Base-by-base conservation (phyloP, 139 green algal species). In the Zygnema cylindricum region DNA sequence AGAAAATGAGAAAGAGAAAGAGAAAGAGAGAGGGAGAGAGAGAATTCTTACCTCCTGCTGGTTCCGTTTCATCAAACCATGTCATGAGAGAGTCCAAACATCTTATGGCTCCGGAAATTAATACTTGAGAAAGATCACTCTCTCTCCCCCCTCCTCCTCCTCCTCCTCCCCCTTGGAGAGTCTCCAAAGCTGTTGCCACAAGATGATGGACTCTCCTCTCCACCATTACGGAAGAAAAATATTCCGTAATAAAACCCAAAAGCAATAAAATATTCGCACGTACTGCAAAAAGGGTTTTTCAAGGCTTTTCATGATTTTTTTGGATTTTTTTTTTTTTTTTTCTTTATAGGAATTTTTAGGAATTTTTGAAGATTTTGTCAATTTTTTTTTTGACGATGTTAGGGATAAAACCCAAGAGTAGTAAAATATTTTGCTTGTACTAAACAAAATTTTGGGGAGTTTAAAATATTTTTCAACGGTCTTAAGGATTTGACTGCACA, bases 21-120 rank as follows among this genome's bases (percentile, higher is more conserved):
- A n/a, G n/a, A n/a, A n/a, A n/a, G n/a, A n/a, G n/a, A n/a, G n/a
- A n/a, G n/a, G n/a, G n/a, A n/a, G n/a, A n/a, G n/a, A n/a, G n/a
- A n/a, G n/a, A n/a, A n/a, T n/a, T n/a, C 3, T 43, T 43, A 79
- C 71, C 71, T 41, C 71, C 71, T 41, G 71, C 71, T 54, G 71
- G 71, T 41, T 79, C 36, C 7, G 71, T 11, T 41, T 16, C 71
- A 43, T 79, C 71, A 16, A 79, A 79, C 36, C 36, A 79, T 41
- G 71, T 79, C 36, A 79, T 41, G 16, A 79, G 71, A 41, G 71
- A 79, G 71, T 79, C 71, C 7, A 79, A 16, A 43, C 71, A 54
- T 43, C 38, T 3, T 23, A 79, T 79, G 36, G 7, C 16, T 41
- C 71, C 71, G 3, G 71, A 7, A 41, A 54, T 41, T 3, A 79